Percentiles rank a stretch among this genome's conserved stretches.
These are phyloP conservation scores for Colletotrichum salicis DNA, from an alignment of 2,329 filamentous ascomycete genomes.

Conservation along the genomic window DNA sequence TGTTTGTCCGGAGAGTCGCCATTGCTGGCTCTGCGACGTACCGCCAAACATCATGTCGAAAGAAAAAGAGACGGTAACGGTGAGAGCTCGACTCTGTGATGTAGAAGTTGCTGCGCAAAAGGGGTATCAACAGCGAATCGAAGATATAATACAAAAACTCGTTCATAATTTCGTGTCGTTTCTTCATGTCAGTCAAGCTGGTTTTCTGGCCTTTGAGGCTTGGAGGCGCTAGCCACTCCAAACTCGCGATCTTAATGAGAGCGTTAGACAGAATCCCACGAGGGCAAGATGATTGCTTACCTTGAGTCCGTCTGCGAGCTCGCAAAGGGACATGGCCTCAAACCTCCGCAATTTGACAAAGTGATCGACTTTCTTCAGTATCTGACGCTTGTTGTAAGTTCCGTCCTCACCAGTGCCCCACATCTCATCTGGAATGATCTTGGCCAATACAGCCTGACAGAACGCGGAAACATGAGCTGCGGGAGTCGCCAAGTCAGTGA, in stretches of 20 bases:
- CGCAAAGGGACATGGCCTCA: conserved; percentile 83
- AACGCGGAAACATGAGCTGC: conserved; percentile 81
- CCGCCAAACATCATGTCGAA: conserved; percentile 93
- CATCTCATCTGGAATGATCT: conserved; percentile 78
- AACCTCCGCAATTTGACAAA: conserved; percentile 84
- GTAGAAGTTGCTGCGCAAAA: conserved; percentile 90
- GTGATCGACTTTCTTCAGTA: conserved; percentile 77
- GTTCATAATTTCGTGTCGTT: conserved; percentile 80
- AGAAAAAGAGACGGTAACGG: conserved; percentile 87
- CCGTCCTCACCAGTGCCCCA: conserved; percentile 72
- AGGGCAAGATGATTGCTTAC: conserved; percentile 53
- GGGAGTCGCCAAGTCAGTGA: conserved; percentile 77
- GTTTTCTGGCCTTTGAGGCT: conserved; percentile 62
- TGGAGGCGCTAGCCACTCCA: conserved; percentile 78
- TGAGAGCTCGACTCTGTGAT: conserved; percentile 89
- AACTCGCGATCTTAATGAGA: conserved; percentile 66
- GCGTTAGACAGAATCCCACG: neutral
- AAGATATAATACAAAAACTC: conserved; percentile 95
- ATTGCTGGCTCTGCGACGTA: conserved; percentile 79
- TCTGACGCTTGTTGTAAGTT: conserved; percentile 66
- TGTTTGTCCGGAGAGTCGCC: conserved; percentile 70
- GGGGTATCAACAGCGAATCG: conserved; percentile 88
- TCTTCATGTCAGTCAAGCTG: conserved; percentile 76
- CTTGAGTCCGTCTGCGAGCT: conserved; percentile 80
- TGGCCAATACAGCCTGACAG: conserved; percentile 79